phyloP scores from a whole-genome alignment of 805 yeast genomes.

The Candida xyloterini region DNA sequence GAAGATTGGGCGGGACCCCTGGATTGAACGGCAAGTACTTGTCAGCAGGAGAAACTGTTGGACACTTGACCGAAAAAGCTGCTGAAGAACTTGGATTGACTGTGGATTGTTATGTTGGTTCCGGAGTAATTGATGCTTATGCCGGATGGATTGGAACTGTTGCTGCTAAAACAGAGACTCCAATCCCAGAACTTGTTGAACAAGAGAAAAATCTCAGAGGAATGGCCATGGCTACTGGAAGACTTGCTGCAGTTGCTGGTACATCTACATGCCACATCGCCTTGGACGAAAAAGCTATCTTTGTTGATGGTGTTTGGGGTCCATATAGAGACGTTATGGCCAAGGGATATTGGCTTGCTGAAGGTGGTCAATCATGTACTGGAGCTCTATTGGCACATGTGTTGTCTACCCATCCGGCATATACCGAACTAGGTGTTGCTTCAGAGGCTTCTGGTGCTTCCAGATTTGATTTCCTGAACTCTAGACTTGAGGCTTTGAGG shows the following conservation, averaged over 20 bases:
- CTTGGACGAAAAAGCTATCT: conserved; percentile 76
- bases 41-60: conserved; percentile 89
- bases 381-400: conserved; percentile 93
- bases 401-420: conserved; percentile 84
- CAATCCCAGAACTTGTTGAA: conserved; percentile 49
- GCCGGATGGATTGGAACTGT: conserved; percentile 99
- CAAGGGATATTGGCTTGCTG: conserved; percentile 91
- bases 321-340: conserved; percentile 93
- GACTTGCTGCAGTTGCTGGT: conserved; percentile 97
- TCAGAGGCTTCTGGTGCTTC: conserved; percentile 70
- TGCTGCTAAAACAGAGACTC: conserved; percentile 75
- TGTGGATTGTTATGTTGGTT: conserved; percentile 77
- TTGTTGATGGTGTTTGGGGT: conserved; percentile 98
- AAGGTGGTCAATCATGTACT: conserved; percentile 98
- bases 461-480: conserved; percentile 79
- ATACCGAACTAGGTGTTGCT: conserved; percentile 60
- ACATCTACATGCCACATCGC: conserved; percentile 96
- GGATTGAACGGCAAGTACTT: conserved; percentile 68
- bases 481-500: conserved; percentile 64
- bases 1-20: conserved; percentile 80
- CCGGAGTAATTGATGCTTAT: conserved; percentile 96
- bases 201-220: conserved; percentile 45
- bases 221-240: conserved; percentile 66
- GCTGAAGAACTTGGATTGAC: conserved; percentile 85
- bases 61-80: conserved; percentile 59